Evolutionary conservation across 2,329 filamentous ascomycete genomes (phyloP), one percentile per base, ranked within the genome.

Genomic region (Endothia cerciana): DNA sequence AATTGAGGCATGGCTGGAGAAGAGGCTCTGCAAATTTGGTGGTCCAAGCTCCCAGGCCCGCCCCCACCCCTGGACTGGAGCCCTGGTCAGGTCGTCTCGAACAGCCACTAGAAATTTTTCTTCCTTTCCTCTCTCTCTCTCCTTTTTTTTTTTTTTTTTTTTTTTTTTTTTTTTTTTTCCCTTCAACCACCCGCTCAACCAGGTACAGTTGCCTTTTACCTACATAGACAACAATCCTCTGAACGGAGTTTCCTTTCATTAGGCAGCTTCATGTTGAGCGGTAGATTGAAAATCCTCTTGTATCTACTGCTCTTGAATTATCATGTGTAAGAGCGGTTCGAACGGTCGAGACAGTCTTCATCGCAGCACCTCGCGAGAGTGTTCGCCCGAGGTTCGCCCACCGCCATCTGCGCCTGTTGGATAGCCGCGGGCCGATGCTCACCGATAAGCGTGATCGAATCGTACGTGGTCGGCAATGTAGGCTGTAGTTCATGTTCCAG

Each of bases 221-320:
- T 19, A 56, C 69, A 71, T 67, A 72, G 71, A 77, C 73, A 74
- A 76, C 72, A 73, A 73, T 74, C 72, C 73, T 72, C 74, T 69
- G 61, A 68, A 75, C 74, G 69, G 72, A 75, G 73, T 71, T 69
- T 63, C 76, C 83, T 85, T 85, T 85, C 85, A 86, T 80, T 86
- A 86, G 82, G 78, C 76, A 73, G 77, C 77, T 77, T 78, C 71
- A 71, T 77, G 79, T 79, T 82, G 85, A 83, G 88, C 85, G 88
- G 84, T 77, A 91, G 87, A 91, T 80, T 72, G 78, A 86, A 73
- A 67, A 66, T 78, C 89, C 83, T 87, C 89, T 89, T 89, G 90
- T 93, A 93, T 93, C 90, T 93, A 89, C 90, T 91, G 88, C 90
- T 89, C 89, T 91, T 85, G 90, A 93, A 86, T 89, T 79, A 80